phyloP scores from a whole-genome alignment of 352 stramenopile genomes.

The Pythium pyrilobum region DNA sequence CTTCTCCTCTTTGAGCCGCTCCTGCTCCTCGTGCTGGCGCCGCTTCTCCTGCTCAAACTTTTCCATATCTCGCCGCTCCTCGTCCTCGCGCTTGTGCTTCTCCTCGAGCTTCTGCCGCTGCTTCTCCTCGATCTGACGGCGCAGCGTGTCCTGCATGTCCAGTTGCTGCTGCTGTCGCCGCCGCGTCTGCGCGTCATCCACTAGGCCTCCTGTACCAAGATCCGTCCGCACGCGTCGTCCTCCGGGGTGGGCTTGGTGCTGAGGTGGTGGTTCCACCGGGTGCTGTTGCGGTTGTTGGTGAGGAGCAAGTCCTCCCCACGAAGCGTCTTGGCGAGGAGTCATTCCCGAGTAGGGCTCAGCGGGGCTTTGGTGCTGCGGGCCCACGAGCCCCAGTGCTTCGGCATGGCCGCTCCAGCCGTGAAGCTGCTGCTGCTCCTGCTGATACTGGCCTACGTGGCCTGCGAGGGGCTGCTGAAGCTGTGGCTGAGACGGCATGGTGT shows the following conservation, averaged over 20 bases:
- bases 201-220: neutral
- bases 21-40: conserved; percentile 35
- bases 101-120: conserved; percentile 51
- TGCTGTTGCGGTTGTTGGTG: neutral
- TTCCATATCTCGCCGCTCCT: conserved; percentile 48
- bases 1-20: conserved; percentile 41
- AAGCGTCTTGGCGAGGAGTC: neutral
- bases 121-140: conserved; percentile 63
- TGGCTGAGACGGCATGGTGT: neutral
- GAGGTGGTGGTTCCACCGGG: neutral
- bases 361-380: neutral
- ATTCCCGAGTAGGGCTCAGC: neutral
- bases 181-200: conserved; percentile 3
- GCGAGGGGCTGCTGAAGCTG: neutral
- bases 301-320: neutral
- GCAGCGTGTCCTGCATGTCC: conserved; percentile 46
- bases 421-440: conserved; percentile 1
- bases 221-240: conserved; percentile 21
- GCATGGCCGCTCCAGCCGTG: conserved; percentile 11
- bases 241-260: neutral
- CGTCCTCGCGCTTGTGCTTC: conserved; percentile 47
- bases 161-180: conserved; percentile 27
- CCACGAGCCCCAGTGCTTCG: conserved; percentile 6
- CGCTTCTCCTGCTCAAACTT: conserved; percentile 46
- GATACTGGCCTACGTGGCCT: neutral